Evolutionary conservation across 352 stramenopile genomes (phyloP), one percentile per base, ranked within the genome.

Genomic region (Globisporangium nunn): DNA sequence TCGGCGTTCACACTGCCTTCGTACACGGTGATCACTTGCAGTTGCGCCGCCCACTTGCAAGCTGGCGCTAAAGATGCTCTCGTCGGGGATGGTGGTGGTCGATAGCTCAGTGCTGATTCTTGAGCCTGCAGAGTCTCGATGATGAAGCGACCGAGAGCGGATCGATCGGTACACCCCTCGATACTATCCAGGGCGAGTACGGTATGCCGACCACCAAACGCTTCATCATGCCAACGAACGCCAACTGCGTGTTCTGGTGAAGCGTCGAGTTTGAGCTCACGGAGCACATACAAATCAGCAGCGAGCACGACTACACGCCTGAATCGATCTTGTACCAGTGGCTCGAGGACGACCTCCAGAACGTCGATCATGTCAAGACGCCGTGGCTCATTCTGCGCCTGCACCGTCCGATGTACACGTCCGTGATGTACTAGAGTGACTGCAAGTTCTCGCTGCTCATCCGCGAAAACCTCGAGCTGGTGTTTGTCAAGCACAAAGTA

Each of bases 241-340:
- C 78, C 12, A 84, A 85, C 29, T 72, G 65, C 52, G 68, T 91
- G 46, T 92, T 86, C 58, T 93, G 87, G 85, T 90, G 96, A 66
- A 96, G 81, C 17, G 96, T 96, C 59, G 68, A 95, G 47, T 91
- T 91, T 51, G 77, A 67, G 3, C 78, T 79, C 12, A 70, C 96
- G 15, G 85, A 97, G 54, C 91, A 94, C 18, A 83, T 96, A 50
- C 79, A 96, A 61, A 78, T 98, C 50, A 91, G 75, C 4, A 87
- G 73, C 14, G 93, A 98, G 66, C 88, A 98, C 67, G 84, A 97
- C 68, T 82, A 87, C 59, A 87, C 78, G 0, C 63, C 59, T 45
- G 87, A 85, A 39, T 96, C 87, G 6, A 47, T 61, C n/a, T 90
- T 97, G 68, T 91, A 96, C 57, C 53, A 73, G 50, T 98, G 88